Base-by-base conservation (phyloP, 768 basidiomycete genomes). In the Mycena leptocephala region DNA sequence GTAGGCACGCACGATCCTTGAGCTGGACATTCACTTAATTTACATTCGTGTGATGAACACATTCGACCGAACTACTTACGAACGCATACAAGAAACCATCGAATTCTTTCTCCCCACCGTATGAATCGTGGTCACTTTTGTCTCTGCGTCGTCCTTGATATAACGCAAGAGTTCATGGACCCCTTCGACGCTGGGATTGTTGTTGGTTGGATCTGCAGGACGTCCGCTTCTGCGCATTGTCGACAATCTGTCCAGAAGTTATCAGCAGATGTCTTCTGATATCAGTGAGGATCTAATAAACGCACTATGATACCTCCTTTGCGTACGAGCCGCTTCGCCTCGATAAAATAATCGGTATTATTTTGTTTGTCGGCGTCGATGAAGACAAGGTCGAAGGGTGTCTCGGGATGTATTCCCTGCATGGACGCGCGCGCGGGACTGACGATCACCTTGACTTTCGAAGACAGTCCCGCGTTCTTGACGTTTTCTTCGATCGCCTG, bases 301-400 rank as follows among this genome's bases (percentile, higher is more conserved):
- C 87, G 59, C 75, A 87, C 86, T 43, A 91, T 88, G 39, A 90
- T 84, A 6, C 89, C 89, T 14, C 89, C 88, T 64, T 84, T 84
- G 87, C 86, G n/a, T n/a, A n/a, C n/a, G n/a, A n/a, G n/a, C n/a
- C n/a, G n/a, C n/a, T n/a, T n/a, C n/a, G n/a, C n/a, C 72, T 90
- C 84, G 14, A 80, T 74, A 80, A 87, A 88, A 79, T 90, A 90
- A 20, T 84, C 81, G 13, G 83, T 74, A 75, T 87, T 87, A 58
- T 78, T 80, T 33, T 80, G 76, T 79, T 90, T 91, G 83, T 91
- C 88, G 16, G 90, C 90, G 82, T 91, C 90, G 72, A 90, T 89
- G 84, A 91, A 91, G 1, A 83, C 86, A n/a, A 95, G 82, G 81
- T 95, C 94, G 81, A 93, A 94, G 88, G 89, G 11, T 83, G 82